Base-by-base conservation (phyloP, 257 asterid genomes). In the Parsonsia alboflavescens region DNA sequence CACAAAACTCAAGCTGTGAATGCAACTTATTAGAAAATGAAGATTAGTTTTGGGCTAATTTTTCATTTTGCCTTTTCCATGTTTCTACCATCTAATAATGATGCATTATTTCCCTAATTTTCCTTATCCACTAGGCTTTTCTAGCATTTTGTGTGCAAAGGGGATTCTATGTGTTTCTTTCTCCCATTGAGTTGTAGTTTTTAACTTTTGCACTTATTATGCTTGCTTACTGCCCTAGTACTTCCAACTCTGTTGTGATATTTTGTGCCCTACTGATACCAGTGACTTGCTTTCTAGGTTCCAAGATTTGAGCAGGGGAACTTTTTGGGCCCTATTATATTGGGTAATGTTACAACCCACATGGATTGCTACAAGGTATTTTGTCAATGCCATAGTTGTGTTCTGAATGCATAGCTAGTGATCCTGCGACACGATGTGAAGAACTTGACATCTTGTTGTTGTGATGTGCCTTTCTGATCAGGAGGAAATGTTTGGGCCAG, bases 301-400 rank as follows among this genome's bases (percentile, higher is more conserved):
- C 88, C 86, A 44, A 64, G 79, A 65, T 82, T 82, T 36, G 88
- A 83, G 63, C 80, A 71, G 44, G 88, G 88, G 24, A 82, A 82
- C 72, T 85, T 85, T 73, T 17, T 85, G 57, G 88, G 86, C 44
- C 88, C 88, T 67, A 85, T 83, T 72, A 80, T 85, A 56, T 45
- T 85, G 41, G 78, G 86, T 72, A 70, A 80, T 82, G 83, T 82
- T 59, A 78, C 83, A 48, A 66, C 83, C 53, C 69, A 65, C 78
- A 85, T 85, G 88, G 84, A 82, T 24, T 85, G 88, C 83, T 85
- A 85, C 80, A 79, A 85, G 86, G 86, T 85, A 72, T 30, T 50
- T 81, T 76, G 48, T 48, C 58, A 19, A 45, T 22, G 16, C 68
- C 65, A 33, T 33, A 33, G 52, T 64, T 46, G 46, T 75, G 19